These are phyloP conservation scores for Leishmania guyanensis DNA, from an alignment of 208 protist species.

Conservation along the genomic window DNA sequence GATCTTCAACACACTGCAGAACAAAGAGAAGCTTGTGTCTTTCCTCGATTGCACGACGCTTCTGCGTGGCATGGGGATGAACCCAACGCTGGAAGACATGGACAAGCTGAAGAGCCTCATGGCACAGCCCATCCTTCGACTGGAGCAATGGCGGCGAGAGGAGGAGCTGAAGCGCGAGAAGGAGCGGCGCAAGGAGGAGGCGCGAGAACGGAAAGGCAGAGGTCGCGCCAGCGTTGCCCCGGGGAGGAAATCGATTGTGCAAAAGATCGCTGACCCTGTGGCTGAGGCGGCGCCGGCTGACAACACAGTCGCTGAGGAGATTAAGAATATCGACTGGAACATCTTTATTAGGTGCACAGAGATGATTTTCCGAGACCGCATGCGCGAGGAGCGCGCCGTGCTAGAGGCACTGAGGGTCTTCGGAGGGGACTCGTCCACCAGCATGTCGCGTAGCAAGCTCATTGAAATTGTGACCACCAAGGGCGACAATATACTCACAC, in stretches of 20 bases:
- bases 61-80: conserved; percentile 92
- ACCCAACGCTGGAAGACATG: conserved; percentile 84
- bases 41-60: conserved; percentile 90
- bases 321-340: conserved; percentile 95
- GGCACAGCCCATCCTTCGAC: conserved; percentile 69
- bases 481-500: conserved; percentile 82
- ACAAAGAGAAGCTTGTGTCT: conserved; percentile 89
- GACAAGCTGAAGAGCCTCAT: conserved; percentile 77
- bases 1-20: conserved; percentile 82
- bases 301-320: conserved; percentile 78
- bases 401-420: conserved; percentile 66
- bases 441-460: conserved; percentile 56
- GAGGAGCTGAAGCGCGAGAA: conserved; percentile 83
- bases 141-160: conserved; percentile 87
- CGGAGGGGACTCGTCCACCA: conserved; percentile 6
- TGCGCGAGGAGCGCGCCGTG: conserved; percentile 68
- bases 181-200: conserved; percentile 78
- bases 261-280: conserved; percentile 33
- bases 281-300: conserved; percentile 51
- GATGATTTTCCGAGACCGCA: conserved; percentile 78
- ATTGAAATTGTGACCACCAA: conserved; percentile 74
- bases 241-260: conserved; percentile 44
- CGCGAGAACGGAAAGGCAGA: conserved; percentile 52
- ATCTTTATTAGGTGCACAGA: conserved; percentile 91
- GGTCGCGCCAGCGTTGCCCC: conserved; percentile 14